These are phyloP conservation scores for Massariosphaeria phaeospora DNA, from an alignment of 495 filamentous ascomycete genomes.

Conservation along the genomic window DNA sequence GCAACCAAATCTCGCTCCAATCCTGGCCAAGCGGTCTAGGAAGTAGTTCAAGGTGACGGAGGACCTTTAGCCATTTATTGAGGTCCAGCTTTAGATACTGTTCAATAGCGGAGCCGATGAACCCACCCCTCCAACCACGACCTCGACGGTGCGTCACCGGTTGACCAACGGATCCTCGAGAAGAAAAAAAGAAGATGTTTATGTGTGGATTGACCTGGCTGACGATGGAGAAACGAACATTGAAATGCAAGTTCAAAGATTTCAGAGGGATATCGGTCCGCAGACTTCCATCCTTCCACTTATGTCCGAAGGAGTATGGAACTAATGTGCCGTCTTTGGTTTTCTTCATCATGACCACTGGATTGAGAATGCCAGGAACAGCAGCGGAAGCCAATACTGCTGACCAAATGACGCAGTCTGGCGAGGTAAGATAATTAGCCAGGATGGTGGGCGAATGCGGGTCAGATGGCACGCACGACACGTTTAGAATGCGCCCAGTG, in stretches of 20 bases:
- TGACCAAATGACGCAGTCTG: slow-evolving; percentile 97
- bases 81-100: slow-evolving; percentile 94
- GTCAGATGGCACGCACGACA: slow-evolving; percentile 94
- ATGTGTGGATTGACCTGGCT: slow-evolving; percentile 96
- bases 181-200: slow-evolving; percentile 97
- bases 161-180: slow-evolving; percentile 80
- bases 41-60: slow-evolving; percentile 85
- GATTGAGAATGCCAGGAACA: slow-evolving; percentile 92
- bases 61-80: slow-evolving; percentile 92
- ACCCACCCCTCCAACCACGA: slow-evolving; percentile 93
- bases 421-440: slow-evolving; percentile 87
- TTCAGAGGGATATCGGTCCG: slow-evolving; percentile 94
- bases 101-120: slow-evolving; percentile 83
- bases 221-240: slow-evolving; percentile 95
- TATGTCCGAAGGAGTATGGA: slow-evolving; percentile 90
- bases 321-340: slow-evolving; percentile 64
- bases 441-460: slow-evolving; percentile 89
- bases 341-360: slow-evolving; percentile 96
- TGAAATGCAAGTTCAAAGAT: slow-evolving; percentile 90
- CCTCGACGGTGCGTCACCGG: slow-evolving; percentile 92
- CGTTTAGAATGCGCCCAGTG: slow-evolving; percentile 90
- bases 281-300: slow-evolving; percentile 95
- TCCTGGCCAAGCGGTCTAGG: slow-evolving; percentile 90
- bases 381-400: slow-evolving; percentile 93
- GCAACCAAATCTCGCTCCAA: slow-evolving; percentile 93